Evolutionary conservation across 176 grass and related monocot species (phyloP).

Genomic region (Secale cereale): DNA sequence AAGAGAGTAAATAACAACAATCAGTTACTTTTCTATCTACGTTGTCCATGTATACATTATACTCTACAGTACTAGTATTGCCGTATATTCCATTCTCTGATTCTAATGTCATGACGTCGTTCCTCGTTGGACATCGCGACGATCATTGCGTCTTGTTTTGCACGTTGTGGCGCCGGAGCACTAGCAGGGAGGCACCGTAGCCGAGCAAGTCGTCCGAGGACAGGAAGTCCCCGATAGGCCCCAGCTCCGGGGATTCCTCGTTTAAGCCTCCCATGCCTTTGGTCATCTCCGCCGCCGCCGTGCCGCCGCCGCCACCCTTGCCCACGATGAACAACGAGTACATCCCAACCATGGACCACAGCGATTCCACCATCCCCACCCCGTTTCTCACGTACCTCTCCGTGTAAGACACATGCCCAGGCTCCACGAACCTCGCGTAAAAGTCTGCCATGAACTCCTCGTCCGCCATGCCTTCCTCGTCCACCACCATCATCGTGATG

Average conservation of each 20-base stretch:
- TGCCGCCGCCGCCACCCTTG: background rate
- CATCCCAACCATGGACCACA: constrained; percentile 44
- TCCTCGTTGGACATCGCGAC: too few relatives aligned
- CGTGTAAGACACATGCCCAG: constrained; percentile 42
- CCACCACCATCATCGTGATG: background rate
- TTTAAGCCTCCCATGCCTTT: constrained; percentile 49
- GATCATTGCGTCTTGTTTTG: background rate
- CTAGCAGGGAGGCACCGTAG: constrained; percentile 45
- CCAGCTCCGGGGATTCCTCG: constrained; percentile 66
- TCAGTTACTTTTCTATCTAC: too few relatives aligned
- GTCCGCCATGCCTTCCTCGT: constrained; percentile 37
- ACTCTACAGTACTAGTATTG: background rate
- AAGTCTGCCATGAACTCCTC: constrained; percentile 56
- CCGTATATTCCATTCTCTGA: background rate
- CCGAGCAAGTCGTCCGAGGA: constrained; percentile 61
- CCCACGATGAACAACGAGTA: constrained; percentile 70
- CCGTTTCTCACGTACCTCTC: constrained; percentile 53
- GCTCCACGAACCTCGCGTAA: constrained; percentile 26
- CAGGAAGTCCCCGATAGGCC: constrained; percentile 63
- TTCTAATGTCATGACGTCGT: background rate
- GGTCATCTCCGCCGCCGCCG: constrained; percentile 20
- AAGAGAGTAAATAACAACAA: too few relatives aligned
- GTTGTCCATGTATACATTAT: too few relatives aligned
- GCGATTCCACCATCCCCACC: constrained; percentile 37
- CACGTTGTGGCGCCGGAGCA: constrained; percentile 48